Base-by-base conservation (phyloP, 2,329 filamentous ascomycete genomes). In the Aureobasidium sp. region DNA sequence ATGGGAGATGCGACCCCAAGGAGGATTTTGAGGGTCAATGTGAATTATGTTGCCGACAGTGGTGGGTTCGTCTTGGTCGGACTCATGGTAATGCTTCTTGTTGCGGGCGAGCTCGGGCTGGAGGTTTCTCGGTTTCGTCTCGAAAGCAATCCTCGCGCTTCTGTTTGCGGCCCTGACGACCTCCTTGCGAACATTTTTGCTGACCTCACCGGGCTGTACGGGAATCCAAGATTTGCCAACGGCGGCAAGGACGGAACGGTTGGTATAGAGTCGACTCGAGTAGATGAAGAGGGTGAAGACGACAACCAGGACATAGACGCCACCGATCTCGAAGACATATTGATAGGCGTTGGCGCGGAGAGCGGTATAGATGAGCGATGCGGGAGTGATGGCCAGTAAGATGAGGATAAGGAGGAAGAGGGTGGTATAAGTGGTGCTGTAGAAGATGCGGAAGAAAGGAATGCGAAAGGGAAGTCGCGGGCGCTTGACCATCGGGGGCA, bases 161-260 rank as follows among this genome's bases (percentile, higher is more conserved):
- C 89, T 82, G 64, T 84, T 83, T 60, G 96, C 80, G 29, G 87
- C 84, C 53, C 85, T 84, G 17, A 82, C 82, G 63, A 99, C 88
- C 77, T 96, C 85, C 67, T 85, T 83, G 69, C 89, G 82, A 43
- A 97, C 90, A 61, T 82, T 81, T 67, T 85, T 87, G 48, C 83
- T 84, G 48, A 97, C 84, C 72, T 97, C 92, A 66, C 88, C 89
- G 72, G 90, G 89, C 68, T 94, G 90, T 65, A 96, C 81, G 0
- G 92, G 92, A 17, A 96, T 84, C 83, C 90, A 95, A 60, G 84
- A 79, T 73, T 93, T 94, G 1, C 94, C 94, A 63, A 99, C 96
- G 4, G 85, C 87, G 20, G 87, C 84, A 9, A 97, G 81, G 9
- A 89, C 86, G 50, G 83, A 88, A 65, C 90, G 86, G 70, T 90